Percentiles rank a stretch among this genome's conserved stretches.
These are phyloP conservation scores for Saturnispora serradocipensis DNA, from an alignment of 805 yeast species.

Conservation along the genomic window DNA sequence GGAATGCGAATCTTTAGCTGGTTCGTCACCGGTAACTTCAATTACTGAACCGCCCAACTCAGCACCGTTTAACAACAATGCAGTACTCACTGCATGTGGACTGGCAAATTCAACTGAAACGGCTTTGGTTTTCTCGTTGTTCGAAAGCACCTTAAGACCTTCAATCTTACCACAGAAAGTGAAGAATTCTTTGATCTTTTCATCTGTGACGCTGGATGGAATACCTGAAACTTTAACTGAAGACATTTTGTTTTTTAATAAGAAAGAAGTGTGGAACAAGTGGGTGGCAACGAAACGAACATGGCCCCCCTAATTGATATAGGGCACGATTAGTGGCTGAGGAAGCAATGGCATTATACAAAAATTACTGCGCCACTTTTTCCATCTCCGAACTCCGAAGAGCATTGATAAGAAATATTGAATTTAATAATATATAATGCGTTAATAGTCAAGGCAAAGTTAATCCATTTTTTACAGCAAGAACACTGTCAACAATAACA, in stretches of 20 bases:
- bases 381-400: background rate
- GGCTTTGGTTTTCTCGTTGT: conserved; percentile 27
- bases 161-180: conserved; percentile 60
- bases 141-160: conserved; percentile 26
- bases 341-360: background rate
- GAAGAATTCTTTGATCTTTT: conserved; percentile 56
- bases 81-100: conserved; percentile 59
- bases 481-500: conserved; percentile 90
- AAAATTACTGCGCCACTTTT: background rate
- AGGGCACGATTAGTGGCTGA: background rate
- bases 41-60: conserved; percentile 55
- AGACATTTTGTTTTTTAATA: conserved; percentile 18
- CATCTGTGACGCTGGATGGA: conserved; percentile 38
- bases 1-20: conserved; percentile 11
- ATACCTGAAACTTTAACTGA: conserved; percentile 49
- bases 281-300: background rate
- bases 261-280: background rate
- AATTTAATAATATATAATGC: background rate
- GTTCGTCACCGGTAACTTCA: conserved; percentile 26
- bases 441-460: conserved; percentile 15
- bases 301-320: background rate
- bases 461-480: conserved; percentile 84
- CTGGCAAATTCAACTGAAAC: conserved; percentile 47
- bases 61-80: conserved; percentile 62
- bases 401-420: background rate